A percentile compares a stretch with the other conserved stretches of the same genome.
phyloP scores from a whole-genome alignment of 306 rosid species.

The Argentina anserina region DNA sequence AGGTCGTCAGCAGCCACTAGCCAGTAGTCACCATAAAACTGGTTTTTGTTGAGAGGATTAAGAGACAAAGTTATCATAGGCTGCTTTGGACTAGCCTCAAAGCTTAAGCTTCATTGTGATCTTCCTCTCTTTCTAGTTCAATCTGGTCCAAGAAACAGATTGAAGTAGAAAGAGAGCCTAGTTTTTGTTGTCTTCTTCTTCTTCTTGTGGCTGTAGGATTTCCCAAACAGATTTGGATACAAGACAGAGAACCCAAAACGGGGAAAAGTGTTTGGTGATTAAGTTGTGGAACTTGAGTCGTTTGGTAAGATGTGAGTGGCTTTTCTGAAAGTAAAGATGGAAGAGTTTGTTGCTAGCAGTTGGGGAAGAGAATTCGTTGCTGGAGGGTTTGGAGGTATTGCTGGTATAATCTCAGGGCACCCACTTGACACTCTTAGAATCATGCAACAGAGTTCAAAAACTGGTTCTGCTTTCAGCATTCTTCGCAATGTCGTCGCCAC shows the following conservation, averaged over 20 bases:
- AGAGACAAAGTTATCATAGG: not conserved
- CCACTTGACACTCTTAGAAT: constrained; percentile 79
- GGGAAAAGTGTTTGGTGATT: too few relatives aligned
- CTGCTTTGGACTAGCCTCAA: not conserved
- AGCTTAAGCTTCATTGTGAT: not conserved
- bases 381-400: constrained; percentile 83
- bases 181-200: not conserved
- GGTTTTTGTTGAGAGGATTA: not conserved
- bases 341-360: constrained; percentile 63
- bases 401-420: constrained; percentile 74
- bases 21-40: not conserved
- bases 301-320: too few relatives aligned
- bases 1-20: not conserved
- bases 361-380: constrained; percentile 91
- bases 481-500: constrained; percentile 41
- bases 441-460: constrained; percentile 46
- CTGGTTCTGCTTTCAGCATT: constrained; percentile 56
- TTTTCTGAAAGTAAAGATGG: constrained; percentile 39
- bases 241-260: constrained; percentile 1
- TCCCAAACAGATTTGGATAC: not conserved
- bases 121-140: too few relatives aligned
- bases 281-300: not conserved
- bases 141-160: not conserved
- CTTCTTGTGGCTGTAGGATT: not conserved
- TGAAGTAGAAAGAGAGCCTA: not conserved